Evolutionary conservation across 192 early-diverging fungal species (phyloP).

Genomic region (Entophlyctis luteolus): DNA sequence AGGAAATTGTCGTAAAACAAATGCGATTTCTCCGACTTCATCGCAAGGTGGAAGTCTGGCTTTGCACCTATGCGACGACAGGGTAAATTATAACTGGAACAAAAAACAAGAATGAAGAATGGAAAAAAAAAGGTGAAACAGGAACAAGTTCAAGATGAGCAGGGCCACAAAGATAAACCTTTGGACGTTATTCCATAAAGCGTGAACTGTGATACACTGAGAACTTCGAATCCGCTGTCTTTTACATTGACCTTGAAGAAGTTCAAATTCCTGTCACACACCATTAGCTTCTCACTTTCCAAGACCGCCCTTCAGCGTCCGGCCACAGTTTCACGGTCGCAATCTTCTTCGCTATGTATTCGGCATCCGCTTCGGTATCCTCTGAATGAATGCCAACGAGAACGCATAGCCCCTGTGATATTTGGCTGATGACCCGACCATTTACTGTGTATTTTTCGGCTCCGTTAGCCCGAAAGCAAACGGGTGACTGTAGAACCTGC

Average conservation of each 20-base stretch:
- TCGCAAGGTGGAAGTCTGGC: constrained; percentile 89
- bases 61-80: constrained; percentile 48
- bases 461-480: no score
- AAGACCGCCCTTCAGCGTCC: constrained; percentile 62
- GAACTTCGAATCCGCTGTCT: constrained; percentile 67
- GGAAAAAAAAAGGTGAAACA: no score
- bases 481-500: no score
- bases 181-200: constrained; percentile 78
- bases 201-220: constrained; percentile 93
- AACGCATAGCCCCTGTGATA: constrained; percentile 74
- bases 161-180: constrained; percentile 33
- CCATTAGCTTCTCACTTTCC: constrained; percentile 44
- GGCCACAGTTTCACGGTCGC: constrained; percentile 73
- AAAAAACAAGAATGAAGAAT: no score
- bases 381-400: constrained; percentile 17
- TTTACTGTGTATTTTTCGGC: constrained; percentile 64
- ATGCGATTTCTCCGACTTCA: constrained; percentile 65
- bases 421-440: constrained; percentile 67
- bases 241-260: constrained; percentile 56
- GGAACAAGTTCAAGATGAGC: neutral
- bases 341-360: constrained; percentile 83
- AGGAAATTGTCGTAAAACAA: constrained; percentile 77
- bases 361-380: constrained; percentile 62
- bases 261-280: neutral
- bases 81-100: no score